A percentile compares a stretch with the other conserved stretches of the same genome.
These are phyloP conservation scores for Cyphellophora europaea DNA, from an alignment of 2,329 filamentous ascomycete genomes.

Conservation along the genomic window DNA sequence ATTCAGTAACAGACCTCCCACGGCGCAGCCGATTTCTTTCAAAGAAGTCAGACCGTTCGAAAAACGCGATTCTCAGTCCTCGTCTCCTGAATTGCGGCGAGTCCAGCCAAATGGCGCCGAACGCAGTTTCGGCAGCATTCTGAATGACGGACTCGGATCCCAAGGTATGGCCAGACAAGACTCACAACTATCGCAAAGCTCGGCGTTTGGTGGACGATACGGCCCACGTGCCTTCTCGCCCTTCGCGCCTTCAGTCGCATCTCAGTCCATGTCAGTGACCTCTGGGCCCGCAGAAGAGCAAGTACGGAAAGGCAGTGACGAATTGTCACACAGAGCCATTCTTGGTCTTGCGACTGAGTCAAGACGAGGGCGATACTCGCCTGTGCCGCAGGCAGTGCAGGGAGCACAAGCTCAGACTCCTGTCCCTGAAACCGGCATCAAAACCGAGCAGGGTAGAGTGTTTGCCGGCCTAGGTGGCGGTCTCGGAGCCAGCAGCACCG, in stretches of 20 bases:
- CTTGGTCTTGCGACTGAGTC: constrained; percentile 65
- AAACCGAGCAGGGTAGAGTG: constrained; percentile 90
- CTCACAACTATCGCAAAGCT: constrained; percentile 18
- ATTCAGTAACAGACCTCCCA: neutral
- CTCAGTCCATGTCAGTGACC: constrained; percentile 20
- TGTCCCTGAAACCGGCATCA: constrained; percentile 80
- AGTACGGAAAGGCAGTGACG: constrained; percentile 40
- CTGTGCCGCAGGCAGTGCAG: constrained; percentile 85
- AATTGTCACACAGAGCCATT: constrained; percentile 56
- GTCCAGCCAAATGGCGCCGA: constrained; percentile 9
- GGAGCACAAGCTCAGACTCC: constrained; percentile 75
- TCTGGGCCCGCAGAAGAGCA: constrained; percentile 26
- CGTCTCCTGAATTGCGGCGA: constrained; percentile 16
- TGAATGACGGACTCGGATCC: constrained; percentile 10
- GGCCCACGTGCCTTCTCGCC: constrained; percentile 26
- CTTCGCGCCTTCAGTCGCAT: constrained; percentile 24
- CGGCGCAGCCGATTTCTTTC: too few species aligned
- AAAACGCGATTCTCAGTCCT: constrained; percentile 5
- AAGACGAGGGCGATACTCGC: constrained; percentile 75
- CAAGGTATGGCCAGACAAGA: constrained; percentile 18
- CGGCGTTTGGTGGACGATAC: constrained; percentile 15
- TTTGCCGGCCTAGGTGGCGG: constrained; percentile 84
- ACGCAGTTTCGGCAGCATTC: constrained; percentile 9
- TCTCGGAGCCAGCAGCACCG: constrained; percentile 44
- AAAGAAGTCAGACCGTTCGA: neutral